Evolutionary conservation across 2,329 filamentous ascomycete genomes (phyloP).

Genomic region (Fusarium stilboides): DNA sequence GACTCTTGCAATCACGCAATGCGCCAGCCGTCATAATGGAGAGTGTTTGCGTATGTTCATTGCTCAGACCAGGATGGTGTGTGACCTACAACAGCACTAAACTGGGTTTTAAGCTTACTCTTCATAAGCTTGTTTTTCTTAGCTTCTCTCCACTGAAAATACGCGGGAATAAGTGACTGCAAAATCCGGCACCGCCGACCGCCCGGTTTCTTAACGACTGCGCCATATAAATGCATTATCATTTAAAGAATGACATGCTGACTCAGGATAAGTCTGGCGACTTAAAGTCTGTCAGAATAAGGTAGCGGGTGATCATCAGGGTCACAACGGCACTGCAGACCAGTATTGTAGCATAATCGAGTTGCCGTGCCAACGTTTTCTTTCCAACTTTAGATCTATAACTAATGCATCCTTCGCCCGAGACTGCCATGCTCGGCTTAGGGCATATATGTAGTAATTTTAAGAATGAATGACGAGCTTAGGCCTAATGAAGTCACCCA

Average conservation of each 20-base stretch:
- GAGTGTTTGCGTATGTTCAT: neutral
- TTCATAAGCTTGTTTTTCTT: conserved; percentile 34
- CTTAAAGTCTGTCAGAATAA: no score
- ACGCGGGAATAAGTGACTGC: conserved; percentile 11
- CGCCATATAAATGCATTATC: neutral
- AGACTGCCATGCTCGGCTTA: no score
- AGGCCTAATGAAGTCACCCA: neutral
- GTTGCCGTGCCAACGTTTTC: no score
- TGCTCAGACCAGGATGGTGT: neutral
- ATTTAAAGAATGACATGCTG: neutral
- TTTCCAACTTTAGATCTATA: no score
- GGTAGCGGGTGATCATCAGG: no score
- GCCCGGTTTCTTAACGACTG: neutral
- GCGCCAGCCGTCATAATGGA: neutral
- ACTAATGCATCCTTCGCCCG: no score
- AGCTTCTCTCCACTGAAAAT: conserved; percentile 23
- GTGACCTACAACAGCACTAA: neutral
- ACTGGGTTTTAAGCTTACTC: conserved; percentile 35
- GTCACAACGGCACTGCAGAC: no score
- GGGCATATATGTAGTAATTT: no score
- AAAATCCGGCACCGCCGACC: conserved; percentile 17
- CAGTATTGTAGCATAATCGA: neutral
- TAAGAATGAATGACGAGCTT: no score
- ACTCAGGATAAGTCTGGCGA: neutral
- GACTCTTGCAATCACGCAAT: conserved; percentile 28